phyloP scores from a whole-genome alignment of 2,329 filamentous ascomycete species.

The Hymenoscyphus infarciens region DNA sequence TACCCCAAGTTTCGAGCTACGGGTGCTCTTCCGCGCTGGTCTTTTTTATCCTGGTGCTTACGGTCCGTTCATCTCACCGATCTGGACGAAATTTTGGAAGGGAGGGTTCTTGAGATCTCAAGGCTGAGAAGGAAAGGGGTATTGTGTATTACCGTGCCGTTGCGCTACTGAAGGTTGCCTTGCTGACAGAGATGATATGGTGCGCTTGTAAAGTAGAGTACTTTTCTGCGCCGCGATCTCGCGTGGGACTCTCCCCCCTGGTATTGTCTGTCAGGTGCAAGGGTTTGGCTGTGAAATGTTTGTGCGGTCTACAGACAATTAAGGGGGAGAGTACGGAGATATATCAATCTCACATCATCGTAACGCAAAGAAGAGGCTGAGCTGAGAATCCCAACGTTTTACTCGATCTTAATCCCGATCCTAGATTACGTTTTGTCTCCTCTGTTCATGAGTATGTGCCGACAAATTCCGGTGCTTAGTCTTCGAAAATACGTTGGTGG shows the following conservation, averaged over 20 bases:
- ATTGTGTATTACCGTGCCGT: background rate
- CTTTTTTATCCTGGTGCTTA: background rate
- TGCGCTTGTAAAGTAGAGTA: background rate
- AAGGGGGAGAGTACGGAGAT: too few relatives aligned
- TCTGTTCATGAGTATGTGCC: background rate
- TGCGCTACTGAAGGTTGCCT: background rate
- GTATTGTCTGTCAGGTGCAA: too few relatives aligned
- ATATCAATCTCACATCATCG: conserved; percentile 3
- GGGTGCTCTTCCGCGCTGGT: background rate
- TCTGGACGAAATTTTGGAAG: background rate
- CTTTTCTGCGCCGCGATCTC: background rate
- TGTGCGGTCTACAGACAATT: too few relatives aligned
- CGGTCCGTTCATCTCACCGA: conserved; percentile 1
- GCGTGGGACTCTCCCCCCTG: too few relatives aligned
- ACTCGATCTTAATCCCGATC: background rate
- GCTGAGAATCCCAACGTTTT: background rate
- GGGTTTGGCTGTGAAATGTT: too few relatives aligned
- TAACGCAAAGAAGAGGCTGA: background rate
- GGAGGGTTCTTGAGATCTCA: background rate
- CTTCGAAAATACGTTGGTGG: background rate
- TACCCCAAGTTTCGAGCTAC: background rate
- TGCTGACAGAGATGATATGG: background rate
- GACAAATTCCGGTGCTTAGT: background rate
- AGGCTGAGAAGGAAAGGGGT: background rate
- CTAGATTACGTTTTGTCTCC: background rate